Evolutionary conservation across 768 basidiomycete species (phyloP).

Genomic region (Phanerochaete carnosa): DNA sequence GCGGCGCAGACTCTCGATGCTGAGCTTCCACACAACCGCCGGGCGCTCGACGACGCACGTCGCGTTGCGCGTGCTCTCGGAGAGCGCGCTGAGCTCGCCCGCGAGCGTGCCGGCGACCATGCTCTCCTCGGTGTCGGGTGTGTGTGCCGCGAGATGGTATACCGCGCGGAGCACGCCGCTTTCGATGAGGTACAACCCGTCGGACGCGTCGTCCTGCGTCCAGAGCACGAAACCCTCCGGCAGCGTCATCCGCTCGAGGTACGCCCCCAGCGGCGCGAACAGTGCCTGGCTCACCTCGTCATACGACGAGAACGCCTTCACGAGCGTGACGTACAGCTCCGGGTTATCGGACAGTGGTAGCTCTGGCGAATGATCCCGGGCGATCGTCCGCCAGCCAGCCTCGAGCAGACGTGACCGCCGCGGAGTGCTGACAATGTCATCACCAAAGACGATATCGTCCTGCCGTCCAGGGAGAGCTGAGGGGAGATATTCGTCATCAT

Average conservation of each 20-base stretch:
- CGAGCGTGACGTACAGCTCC: slow-evolving; percentile 73
- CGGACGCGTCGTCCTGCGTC: slow-evolving; percentile 70
- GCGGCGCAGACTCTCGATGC: slow-evolving; percentile 48
- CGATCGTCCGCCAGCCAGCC: slow-evolving; percentile 70
- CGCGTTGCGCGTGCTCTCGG: slow-evolving; percentile 78
- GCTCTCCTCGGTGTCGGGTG: slow-evolving; percentile 72
- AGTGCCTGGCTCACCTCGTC: slow-evolving; percentile 51
- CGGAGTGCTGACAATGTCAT: slow-evolving; percentile 52
- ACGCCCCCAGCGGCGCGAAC: slow-evolving; percentile 62
- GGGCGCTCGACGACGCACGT: slow-evolving; percentile 79
- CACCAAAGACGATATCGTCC: slow-evolving; percentile 44
- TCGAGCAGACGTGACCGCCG: slow-evolving; percentile 63
- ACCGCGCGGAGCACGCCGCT: slow-evolving; percentile 80
- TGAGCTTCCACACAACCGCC: slow-evolving; percentile 80
- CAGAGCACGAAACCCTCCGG: slow-evolving; percentile 65
- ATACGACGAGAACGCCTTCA: slow-evolving; percentile 78
- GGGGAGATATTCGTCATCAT: neutral
- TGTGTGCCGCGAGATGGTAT: slow-evolving; percentile 71
- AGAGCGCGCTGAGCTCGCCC: slow-evolving; percentile 85
- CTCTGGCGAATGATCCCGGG: slow-evolving; percentile 33
- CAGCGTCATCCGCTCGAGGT: slow-evolving; percentile 63
- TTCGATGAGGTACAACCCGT: slow-evolving; percentile 88
- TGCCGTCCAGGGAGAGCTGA: slow-evolving; percentile 59
- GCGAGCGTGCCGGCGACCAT: slow-evolving; percentile 94
- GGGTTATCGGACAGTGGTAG: slow-evolving; percentile 29